Evolutionary conservation across 495 filamentous ascomycete genomes (phyloP).

Genomic region (Bacidia rubella): DNA sequence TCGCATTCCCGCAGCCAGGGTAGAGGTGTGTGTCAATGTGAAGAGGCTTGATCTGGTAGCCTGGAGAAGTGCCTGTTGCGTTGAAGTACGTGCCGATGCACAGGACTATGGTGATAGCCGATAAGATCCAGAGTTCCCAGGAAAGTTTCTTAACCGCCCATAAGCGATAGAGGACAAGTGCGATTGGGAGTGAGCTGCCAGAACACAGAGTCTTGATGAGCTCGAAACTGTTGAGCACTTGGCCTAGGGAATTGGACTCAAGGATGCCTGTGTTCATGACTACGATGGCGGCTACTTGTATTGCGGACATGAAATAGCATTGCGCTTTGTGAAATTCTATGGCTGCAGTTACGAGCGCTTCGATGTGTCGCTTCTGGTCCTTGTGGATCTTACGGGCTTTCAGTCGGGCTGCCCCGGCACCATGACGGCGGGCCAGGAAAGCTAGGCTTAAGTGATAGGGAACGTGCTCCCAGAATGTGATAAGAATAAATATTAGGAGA

Average conservation of each 20-base stretch:
- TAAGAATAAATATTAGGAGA: not conserved
- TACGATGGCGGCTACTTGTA: constrained; percentile 14
- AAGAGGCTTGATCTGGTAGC: not conserved
- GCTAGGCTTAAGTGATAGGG: not conserved
- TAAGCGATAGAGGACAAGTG: not conserved
- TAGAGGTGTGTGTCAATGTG: not conserved
- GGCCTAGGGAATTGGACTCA: not conserved
- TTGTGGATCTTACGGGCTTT: not conserved
- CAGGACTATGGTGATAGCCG: not conserved
- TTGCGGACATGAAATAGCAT: constrained; percentile 12
- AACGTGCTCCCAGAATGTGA: not conserved
- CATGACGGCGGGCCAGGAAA: not conserved
- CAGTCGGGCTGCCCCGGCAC: not conserved
- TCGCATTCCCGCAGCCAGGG: not conserved
- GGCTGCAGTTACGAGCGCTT: constrained; percentile 5
- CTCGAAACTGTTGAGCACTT: not conserved
- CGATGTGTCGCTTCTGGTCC: not conserved
- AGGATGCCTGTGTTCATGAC: not conserved
- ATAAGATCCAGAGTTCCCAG: not conserved
- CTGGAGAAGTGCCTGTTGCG: not conserved
- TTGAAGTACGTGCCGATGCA: not conserved
- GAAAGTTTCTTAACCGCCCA: not conserved
- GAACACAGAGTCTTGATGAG: not conserved
- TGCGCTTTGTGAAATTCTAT: constrained; percentile 26
- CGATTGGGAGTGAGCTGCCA: not conserved